These are phyloP conservation scores for Tricholoma terreum DNA, from an alignment of 768 basidiomycete species.

Conservation along the genomic window DNA sequence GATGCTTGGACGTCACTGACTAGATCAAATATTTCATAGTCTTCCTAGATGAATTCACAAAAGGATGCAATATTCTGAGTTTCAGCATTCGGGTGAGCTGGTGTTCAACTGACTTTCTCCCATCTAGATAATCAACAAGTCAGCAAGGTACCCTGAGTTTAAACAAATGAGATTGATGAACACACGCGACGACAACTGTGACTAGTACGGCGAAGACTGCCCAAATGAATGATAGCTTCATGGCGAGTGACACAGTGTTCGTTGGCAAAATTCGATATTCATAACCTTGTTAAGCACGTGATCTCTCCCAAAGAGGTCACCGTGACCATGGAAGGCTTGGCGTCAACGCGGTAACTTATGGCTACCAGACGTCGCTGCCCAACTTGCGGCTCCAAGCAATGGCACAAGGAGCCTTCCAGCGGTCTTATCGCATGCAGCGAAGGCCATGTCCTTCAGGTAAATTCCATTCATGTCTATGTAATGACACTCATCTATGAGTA, in stretches of 20 bases:
- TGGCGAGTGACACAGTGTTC: conserved; percentile 24
- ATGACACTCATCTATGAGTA: conserved; percentile 25
- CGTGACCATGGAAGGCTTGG: no score
- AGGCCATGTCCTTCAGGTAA: conserved; percentile 86
- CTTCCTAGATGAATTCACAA: conserved; percentile 54
- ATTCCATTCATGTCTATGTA: conserved; percentile 5
- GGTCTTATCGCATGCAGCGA: conserved; percentile 86
- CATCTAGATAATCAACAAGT: conserved; percentile 43
- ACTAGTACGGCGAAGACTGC: conserved; percentile 50
- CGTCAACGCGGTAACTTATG: conserved; percentile 38
- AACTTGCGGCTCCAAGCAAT: conserved; percentile 79
- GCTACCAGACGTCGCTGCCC: conserved; percentile 64
- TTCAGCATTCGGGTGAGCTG: background rate
- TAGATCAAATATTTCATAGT: conserved; percentile 95
- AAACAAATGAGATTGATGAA: conserved; percentile 16
- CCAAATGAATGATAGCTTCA: conserved; percentile 50
- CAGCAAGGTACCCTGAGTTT: background rate
- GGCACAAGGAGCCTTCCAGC: conserved; percentile 82
- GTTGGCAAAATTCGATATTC: background rate
- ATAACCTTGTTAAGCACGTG: background rate
- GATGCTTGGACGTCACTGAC: conserved; percentile 75
- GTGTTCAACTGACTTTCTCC: conserved; percentile 52
- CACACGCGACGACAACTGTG: conserved; percentile 58
- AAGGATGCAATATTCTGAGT: background rate
- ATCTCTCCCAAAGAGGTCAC: background rate